Conservation (phyloP, 257 asterid species). For the Nicotiana tomentosiformis region DNA sequence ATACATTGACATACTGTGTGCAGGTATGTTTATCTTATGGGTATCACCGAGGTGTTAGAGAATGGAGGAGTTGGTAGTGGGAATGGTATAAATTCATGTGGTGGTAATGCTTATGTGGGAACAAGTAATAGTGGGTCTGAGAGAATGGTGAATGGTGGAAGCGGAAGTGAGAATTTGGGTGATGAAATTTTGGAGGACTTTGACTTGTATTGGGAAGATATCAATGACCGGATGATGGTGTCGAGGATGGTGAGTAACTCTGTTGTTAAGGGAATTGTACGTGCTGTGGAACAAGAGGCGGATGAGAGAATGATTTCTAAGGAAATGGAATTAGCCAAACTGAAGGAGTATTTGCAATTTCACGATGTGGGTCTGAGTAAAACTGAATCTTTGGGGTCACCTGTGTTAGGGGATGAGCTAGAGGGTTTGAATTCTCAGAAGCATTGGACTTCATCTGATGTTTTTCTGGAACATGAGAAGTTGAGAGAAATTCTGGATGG, state of each 20-base stretch:
- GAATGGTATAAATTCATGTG: conserved; percentile 14
- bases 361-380: conserved; percentile 12
- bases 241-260: conserved; percentile 87
- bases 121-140: conserved; percentile 14
- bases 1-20: not conserved
- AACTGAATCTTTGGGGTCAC: conserved; percentile 19
- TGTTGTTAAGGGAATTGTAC: conserved; percentile 77
- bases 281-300: conserved; percentile 76
- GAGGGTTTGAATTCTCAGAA: conserved; percentile 13
- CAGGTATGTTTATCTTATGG: conserved; percentile 20
- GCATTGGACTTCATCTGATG: conserved; percentile 19
- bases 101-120: conserved; percentile 17
- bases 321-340: conserved; percentile 52
- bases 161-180: conserved; percentile 42
- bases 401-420: not conserved
- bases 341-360: conserved; percentile 34
- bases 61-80: conserved; percentile 17
- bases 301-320: conserved; percentile 54
- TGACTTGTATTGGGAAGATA: conserved; percentile 65
- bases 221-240: conserved; percentile 46
- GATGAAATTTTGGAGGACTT: conserved; percentile 60
- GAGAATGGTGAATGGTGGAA: conserved; percentile 17
- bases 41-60: conserved; percentile 25
- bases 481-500: conserved; percentile 36
- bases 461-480: conserved; percentile 29